Percentiles rank a stretch among this genome's conserved stretches.
Evolutionary conservation across 257 asterid genomes (phyloP).

Genomic region (Solanum lycopersicoides): DNA sequence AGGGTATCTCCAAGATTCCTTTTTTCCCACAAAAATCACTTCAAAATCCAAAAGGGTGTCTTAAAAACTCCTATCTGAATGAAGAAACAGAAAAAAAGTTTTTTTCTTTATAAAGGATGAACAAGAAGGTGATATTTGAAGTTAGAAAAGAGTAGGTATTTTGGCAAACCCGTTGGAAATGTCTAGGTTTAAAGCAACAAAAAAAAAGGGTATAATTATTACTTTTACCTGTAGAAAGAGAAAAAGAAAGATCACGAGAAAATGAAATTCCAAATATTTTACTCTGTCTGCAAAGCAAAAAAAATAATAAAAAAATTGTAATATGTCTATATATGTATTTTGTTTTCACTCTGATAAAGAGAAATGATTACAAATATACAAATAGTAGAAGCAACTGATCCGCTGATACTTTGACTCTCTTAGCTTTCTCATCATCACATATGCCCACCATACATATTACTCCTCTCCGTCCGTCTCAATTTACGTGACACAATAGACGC

Average conservation of each 20-base stretch:
- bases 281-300: neutral
- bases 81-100: no score
- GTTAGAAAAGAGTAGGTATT: neutral
- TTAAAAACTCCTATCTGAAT: neutral
- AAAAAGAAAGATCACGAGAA: neutral
- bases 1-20: neutral
- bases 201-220: neutral
- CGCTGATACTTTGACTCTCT: conserved; percentile 1
- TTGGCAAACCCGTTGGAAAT: neutral
- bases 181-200: conserved; percentile 1
- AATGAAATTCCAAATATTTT: neutral
- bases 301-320: neutral
- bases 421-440: neutral
- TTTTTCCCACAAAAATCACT: neutral
- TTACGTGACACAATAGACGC: no score
- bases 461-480: rapidly evolving
- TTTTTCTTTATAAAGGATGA: neutral
- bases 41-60: neutral
- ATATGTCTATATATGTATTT: neutral
- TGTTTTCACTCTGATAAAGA: neutral
- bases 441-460: no score
- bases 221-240: neutral
- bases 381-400: conserved; percentile 13
- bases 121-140: neutral
- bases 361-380: conserved; percentile 22